Evolutionary conservation across 2,329 filamentous ascomycete species (phyloP).

Genomic region (Cercospora canescens): DNA sequence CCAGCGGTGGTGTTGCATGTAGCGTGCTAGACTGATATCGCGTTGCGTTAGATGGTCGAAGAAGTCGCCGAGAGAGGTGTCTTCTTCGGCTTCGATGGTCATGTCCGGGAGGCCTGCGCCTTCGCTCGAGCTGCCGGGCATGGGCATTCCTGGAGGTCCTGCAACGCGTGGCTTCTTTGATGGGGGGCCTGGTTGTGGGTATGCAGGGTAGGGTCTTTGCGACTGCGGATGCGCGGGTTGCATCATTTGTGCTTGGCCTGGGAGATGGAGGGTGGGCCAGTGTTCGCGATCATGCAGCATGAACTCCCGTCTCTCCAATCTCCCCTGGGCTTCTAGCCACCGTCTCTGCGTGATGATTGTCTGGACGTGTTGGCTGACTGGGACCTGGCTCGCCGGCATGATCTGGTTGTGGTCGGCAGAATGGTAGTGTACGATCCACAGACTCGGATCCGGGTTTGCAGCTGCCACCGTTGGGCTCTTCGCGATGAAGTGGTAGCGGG

Average conservation of each 20-base stretch:
- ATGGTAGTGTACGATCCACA: conserved; percentile 92
- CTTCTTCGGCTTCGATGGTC: conserved; percentile 82
- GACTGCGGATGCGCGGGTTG: conserved; percentile 18
- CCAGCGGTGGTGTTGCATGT: conserved; percentile 96
- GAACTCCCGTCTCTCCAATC: conserved; percentile 87
- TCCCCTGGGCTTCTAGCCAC: conserved; percentile 69
- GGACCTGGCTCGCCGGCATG: conserved; percentile 68
- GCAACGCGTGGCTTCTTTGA: conserved; percentile 47
- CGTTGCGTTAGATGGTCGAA: conserved; percentile 87
- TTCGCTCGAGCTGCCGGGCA: conserved; percentile 41
- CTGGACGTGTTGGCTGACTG: conserved; percentile 60
- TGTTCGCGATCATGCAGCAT: conserved; percentile 87
- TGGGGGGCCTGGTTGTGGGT: conserved; percentile 38
- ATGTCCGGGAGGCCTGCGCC: conserved; percentile 39
- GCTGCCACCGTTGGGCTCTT: conserved; percentile 69
- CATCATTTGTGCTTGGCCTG: conserved; percentile 37
- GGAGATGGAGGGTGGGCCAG: conserved; percentile 82
- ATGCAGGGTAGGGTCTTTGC: conserved; percentile 31
- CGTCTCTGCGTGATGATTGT: conserved; percentile 61
- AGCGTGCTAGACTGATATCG: conserved; percentile 83
- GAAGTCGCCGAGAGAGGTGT: conserved; percentile 80
- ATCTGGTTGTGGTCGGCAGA: conserved; percentile 72
- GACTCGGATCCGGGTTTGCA: conserved; percentile 71
- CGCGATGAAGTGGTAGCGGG: conserved; percentile 82
- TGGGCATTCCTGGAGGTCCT: conserved; percentile 42